Conservation (phyloP, 2,329 filamentous ascomycete genomes). For the Xylariaceae sp. region DNA sequence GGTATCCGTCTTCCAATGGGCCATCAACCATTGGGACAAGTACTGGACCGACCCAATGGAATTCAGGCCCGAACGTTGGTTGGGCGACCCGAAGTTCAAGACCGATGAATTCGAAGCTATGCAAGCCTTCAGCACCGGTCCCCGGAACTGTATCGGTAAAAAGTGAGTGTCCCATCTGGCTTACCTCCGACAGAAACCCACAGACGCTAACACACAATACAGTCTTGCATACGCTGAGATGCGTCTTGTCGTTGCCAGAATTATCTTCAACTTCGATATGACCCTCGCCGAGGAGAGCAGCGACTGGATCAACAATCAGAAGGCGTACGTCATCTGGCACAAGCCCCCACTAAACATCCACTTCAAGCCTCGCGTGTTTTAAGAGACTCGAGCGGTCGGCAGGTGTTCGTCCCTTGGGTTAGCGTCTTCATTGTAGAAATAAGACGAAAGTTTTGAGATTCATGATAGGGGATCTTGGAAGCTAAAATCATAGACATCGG, state of each 20-base stretch:
- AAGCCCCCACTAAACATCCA: conserved; percentile 43
- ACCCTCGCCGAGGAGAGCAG: conserved; percentile 34
- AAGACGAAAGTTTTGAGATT: too few species aligned
- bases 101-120: conserved; percentile 43
- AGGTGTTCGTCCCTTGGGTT: too few species aligned
- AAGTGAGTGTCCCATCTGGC: conserved; percentile 41
- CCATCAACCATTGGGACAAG: conserved; percentile 42
- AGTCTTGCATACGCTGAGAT: conserved; percentile 51
- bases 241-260: conserved; percentile 46
- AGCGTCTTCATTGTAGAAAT: too few species aligned
- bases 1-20: conserved; percentile 47
- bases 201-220: conserved; percentile 17
- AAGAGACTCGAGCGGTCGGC: too few species aligned
- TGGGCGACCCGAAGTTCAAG: conserved; percentile 39
- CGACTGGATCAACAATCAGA: conserved; percentile 42
- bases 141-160: conserved; percentile 49
- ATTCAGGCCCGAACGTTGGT: conserved; percentile 50
- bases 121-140: conserved; percentile 47
- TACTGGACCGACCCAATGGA: conserved; percentile 46
- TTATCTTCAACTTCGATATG: conserved; percentile 49
- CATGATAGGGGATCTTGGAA: conserved; percentile 5
- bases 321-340: conserved; percentile 44
- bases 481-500: background rate
- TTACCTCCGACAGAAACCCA: background rate
- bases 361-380: conserved; percentile 32